A percentile compares a stretch with the other conserved stretches of the same genome.
phyloP scores from a whole-genome alignment of 495 filamentous ascomycete genomes.

The Xylaria telfairii region DNA sequence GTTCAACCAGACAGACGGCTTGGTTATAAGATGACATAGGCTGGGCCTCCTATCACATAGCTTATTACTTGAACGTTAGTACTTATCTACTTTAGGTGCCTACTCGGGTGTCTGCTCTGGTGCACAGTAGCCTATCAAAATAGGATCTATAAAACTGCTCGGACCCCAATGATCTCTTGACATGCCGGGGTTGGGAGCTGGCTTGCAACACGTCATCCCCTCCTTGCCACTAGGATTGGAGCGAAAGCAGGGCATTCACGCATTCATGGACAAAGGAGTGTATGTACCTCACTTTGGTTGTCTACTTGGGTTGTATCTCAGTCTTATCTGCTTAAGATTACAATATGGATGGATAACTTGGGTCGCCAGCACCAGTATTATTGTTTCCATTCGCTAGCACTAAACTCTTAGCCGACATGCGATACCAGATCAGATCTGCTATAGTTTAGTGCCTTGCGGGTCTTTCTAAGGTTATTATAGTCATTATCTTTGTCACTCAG shows the following conservation, averaged over 20 bases:
- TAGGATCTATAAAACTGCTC: background rate
- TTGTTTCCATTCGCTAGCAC: background rate
- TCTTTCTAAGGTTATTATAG: background rate
- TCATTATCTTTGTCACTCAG: background rate
- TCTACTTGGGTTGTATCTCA: background rate
- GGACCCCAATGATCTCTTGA: background rate
- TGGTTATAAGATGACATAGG: background rate
- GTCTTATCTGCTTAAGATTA: background rate
- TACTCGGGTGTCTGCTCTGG: background rate
- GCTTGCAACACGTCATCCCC: conserved; percentile 16
- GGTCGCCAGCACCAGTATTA: background rate
- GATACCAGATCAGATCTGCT: background rate
- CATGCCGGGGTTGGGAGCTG: background rate
- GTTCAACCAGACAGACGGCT: background rate
- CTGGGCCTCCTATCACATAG: background rate
- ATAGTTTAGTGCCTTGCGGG: background rate
- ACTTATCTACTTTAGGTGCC: background rate
- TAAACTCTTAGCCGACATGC: background rate
- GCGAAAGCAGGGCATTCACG: background rate
- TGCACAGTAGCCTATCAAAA: conserved; percentile 2
- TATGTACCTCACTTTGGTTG: no score
- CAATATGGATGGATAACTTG: background rate
- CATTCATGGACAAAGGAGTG: background rate
- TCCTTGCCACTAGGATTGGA: background rate
- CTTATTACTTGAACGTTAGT: background rate